Conservation (phyloP, 2,329 filamentous ascomycete genomes). For the Beauveria brongniartii region DNA sequence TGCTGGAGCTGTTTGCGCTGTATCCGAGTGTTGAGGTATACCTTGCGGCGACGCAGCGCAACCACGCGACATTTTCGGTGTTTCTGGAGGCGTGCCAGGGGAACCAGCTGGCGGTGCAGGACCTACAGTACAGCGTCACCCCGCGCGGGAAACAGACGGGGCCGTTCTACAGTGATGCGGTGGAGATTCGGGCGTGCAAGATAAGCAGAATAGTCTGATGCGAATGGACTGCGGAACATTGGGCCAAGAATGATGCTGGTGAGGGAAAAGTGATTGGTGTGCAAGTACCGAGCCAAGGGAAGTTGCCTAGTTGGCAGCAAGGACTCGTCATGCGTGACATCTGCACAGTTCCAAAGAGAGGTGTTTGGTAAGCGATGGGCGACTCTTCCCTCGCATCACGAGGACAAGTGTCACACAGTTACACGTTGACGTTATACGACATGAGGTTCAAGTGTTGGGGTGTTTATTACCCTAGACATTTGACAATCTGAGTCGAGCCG, state of each 20-base stretch:
- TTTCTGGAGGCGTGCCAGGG: conserved; percentile 53
- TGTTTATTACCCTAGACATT: background rate
- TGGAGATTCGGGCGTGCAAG: conserved; percentile 48
- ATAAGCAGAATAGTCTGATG: background rate
- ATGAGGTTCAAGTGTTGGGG: background rate
- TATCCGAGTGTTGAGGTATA: conserved; percentile 51
- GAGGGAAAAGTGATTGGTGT: background rate
- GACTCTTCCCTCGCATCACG: background rate
- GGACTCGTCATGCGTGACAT: background rate
- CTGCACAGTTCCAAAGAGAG: background rate
- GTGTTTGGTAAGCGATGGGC: background rate
- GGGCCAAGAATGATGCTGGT: background rate
- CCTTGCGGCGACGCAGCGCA: conserved; percentile 64
- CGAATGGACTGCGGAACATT: background rate
- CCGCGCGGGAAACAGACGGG: conserved; percentile 40
- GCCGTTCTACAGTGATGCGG: conserved; percentile 55
- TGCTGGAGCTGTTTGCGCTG: conserved; percentile 52
- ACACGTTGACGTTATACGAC: background rate
- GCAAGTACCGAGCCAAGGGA: background rate
- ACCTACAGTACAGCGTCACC: conserved; percentile 35
- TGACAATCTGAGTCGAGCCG: background rate
- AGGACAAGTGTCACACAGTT: background rate
- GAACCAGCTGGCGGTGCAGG: conserved; percentile 34
- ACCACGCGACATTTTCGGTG: conserved; percentile 56
- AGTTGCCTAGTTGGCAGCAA: too few species aligned